A percentile compares a stretch with the other conserved stretches of the same genome.
phyloP scores from a whole-genome alignment of 495 filamentous ascomycete genomes.

The Entonaema liquescens region DNA sequence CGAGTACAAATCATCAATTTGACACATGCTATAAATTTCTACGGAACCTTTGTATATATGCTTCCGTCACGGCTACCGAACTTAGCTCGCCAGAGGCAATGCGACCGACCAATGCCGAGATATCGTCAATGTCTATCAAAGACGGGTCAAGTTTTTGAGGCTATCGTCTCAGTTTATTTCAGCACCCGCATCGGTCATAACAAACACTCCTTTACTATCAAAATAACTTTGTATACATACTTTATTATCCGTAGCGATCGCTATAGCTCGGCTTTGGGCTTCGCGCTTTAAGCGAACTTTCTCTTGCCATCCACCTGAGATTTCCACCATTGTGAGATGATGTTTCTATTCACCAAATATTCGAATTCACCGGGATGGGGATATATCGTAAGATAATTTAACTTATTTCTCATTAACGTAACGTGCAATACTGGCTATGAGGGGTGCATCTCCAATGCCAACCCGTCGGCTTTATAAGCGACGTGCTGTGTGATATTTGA shows the following conservation, averaged over 20 bases:
- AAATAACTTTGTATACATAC: slow-evolving; percentile 10
- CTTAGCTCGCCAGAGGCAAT: slow-evolving; percentile 53
- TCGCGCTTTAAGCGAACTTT: slow-evolving; percentile 33
- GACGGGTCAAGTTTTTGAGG: slow-evolving; percentile 28
- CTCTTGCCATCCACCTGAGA: slow-evolving; percentile 21
- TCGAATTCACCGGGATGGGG: neutral
- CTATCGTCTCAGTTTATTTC: slow-evolving; percentile 18
- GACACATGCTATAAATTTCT: slow-evolving; percentile 10
- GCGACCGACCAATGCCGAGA: slow-evolving; percentile 45
- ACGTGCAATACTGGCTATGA: neutral
- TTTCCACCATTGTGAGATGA: slow-evolving; percentile 26
- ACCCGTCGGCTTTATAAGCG: neutral
- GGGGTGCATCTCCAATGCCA: neutral
- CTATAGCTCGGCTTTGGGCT: slow-evolving; percentile 24
- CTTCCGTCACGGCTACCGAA: slow-evolving; percentile 52
- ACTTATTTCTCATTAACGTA: neutral
- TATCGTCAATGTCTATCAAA: slow-evolving; percentile 55
- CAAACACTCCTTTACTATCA: neutral
- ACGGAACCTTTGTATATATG: slow-evolving; percentile 61
- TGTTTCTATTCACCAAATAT: neutral
- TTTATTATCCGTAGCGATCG: slow-evolving; percentile 12
- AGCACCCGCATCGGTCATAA: slow-evolving; percentile 10
- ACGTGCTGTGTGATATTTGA: neutral
- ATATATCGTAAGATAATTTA: neutral
- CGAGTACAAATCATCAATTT: neutral